phyloP scores from a whole-genome alignment of 345 rosid genomes.

The Camelina sativa region DNA sequence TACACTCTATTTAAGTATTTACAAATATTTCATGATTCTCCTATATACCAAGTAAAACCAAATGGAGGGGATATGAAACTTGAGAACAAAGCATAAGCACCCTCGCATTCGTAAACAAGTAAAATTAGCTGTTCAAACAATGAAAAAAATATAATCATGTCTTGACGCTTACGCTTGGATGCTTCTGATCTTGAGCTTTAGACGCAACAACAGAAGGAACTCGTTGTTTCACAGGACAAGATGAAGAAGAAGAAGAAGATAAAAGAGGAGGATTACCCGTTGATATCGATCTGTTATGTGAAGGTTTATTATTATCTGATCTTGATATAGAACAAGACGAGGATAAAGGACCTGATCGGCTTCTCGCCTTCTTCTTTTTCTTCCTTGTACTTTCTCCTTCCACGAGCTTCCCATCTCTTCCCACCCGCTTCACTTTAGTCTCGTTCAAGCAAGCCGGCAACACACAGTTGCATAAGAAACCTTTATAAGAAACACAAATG shows the following conservation, averaged over 20 bases:
- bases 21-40: conserved; percentile 20
- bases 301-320: not conserved
- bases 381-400: conserved; percentile 64
- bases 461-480: conserved; percentile 88
- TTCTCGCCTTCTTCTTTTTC: conserved; percentile 31
- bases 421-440: conserved; percentile 61
- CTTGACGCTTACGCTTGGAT: too few relatives aligned
- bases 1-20: not conserved
- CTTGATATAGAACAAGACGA: conserved; percentile 9
- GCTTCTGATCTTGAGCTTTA: too few relatives aligned
- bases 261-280: conserved; percentile 25
- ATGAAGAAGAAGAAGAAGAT: not conserved
- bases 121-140: conserved; percentile 6
- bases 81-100: conserved; percentile 15
- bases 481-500: conserved; percentile 38
- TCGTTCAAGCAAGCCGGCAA: conserved; percentile 81
- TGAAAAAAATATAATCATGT: not conserved
- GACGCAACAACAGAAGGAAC: too few relatives aligned
- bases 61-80: not conserved
- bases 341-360: conserved; percentile 39
- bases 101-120: conserved; percentile 25
- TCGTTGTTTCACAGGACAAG: too few relatives aligned
- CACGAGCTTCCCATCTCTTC: conserved; percentile 36
- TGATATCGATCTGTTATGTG: conserved; percentile 32
- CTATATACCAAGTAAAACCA: conserved; percentile 13